These are phyloP conservation scores for Hypomyces perniciosus DNA, from an alignment of 2,329 filamentous ascomycete genomes.

Conservation along the genomic window DNA sequence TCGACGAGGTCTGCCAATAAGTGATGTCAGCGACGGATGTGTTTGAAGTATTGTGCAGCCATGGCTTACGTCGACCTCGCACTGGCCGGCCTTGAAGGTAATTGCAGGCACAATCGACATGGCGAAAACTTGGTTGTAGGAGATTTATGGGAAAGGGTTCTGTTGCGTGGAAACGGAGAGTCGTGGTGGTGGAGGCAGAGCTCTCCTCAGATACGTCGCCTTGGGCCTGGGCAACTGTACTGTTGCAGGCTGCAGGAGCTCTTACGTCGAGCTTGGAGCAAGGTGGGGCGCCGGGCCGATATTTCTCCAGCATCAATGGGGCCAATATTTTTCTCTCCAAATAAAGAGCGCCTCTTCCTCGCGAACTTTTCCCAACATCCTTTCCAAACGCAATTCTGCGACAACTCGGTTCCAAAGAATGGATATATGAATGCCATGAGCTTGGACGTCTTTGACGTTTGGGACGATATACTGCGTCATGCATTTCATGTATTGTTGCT, in stretches of 20 bases:
- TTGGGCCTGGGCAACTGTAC: not conserved
- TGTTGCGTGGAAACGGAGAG: conserved; percentile 5
- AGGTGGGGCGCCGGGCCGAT: conserved; percentile 10
- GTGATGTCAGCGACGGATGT: conserved; percentile 16
- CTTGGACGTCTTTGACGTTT: too few relatives aligned
- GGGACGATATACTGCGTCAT: not conserved
- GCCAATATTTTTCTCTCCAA: conserved; percentile 1
- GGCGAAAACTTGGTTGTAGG: conserved; percentile 11
- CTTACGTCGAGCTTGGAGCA: conserved; percentile 29
- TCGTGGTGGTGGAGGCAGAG: conserved; percentile 2
- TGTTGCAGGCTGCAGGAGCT: conserved; percentile 31
- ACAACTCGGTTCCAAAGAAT: too few relatives aligned
- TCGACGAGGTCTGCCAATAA: conserved; percentile 36
- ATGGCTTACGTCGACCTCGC: conserved; percentile 68
- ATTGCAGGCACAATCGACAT: conserved; percentile 87
- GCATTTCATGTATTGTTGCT: not conserved
- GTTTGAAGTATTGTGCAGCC: conserved; percentile 5
- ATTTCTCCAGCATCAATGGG: conserved; percentile 9
- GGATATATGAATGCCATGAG: too few relatives aligned
- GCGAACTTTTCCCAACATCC: not conserved
- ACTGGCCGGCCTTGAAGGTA: conserved; percentile 93
- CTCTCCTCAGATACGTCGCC: not conserved
- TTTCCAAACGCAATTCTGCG: not conserved
- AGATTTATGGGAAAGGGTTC: not conserved
- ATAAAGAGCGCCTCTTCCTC: conserved; percentile 5